Conservation (phyloP, 164 flowering plant species). For the Umbilicus rupestris region DNA sequence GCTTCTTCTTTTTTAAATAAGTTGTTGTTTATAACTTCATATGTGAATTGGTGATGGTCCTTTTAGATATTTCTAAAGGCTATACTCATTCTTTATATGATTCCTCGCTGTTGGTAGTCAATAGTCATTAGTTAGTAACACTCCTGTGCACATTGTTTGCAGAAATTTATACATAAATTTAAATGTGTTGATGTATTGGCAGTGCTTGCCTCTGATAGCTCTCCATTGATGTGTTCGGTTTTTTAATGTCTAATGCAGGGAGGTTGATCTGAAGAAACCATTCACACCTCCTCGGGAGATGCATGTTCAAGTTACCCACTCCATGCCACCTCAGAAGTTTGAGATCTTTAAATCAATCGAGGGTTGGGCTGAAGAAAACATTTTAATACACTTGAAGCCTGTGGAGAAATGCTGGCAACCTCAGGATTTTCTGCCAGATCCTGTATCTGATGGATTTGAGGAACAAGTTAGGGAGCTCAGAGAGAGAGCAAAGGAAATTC, state of each 20-base stretch:
- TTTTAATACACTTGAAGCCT: slow-evolving; percentile 33
- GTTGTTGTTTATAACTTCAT: neutral
- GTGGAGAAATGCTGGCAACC: slow-evolving; percentile 49
- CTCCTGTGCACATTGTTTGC: neutral
- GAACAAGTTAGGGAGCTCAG: slow-evolving; percentile 32
- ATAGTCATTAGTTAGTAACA: neutral
- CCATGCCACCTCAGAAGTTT: slow-evolving; percentile 35
- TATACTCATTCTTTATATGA: neutral
- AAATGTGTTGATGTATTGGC: neutral
- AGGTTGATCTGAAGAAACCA: no score
- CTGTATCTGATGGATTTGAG: slow-evolving; percentile 17
- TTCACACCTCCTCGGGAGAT: neutral
- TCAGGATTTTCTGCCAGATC: slow-evolving; percentile 30
- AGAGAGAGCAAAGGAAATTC: slow-evolving; percentile 26
- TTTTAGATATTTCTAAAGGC: neutral
- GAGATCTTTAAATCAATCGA: slow-evolving; percentile 38
- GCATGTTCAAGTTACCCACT: slow-evolving; percentile 20
- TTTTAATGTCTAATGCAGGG: neutral
- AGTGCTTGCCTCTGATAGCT: neutral
- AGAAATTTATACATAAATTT: neutral
- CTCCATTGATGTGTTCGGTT: neutral
- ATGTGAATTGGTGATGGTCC: neutral
- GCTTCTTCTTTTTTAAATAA: neutral
- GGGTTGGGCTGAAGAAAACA: slow-evolving; percentile 25
- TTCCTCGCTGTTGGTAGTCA: neutral